Base-by-base conservation (phyloP, 306 rosid species). In the Geum urbanum region DNA sequence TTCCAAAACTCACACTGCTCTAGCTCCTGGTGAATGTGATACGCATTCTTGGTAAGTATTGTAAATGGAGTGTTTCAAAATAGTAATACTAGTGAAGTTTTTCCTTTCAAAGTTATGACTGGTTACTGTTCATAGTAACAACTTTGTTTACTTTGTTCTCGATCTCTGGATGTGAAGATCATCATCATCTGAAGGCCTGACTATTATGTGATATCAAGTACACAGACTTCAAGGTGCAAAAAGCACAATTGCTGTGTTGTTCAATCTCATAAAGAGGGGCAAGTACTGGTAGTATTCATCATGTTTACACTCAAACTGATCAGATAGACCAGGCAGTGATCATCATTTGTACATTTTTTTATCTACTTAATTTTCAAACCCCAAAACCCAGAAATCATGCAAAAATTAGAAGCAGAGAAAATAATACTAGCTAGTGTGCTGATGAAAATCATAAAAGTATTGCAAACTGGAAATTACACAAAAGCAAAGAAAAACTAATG, bases 201-300 rank as follows among this genome's bases (percentile, higher is more conserved):
- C 72, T 40, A 47, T 40, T 63, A 78, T 61, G 67, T 52, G 58
- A 67, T 50, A 58, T 61, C 6, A 4, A 35, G 58, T 10, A 63
- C 78, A 47, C 83, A 80, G 70, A 66, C 63, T 71, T 76, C 71
- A 78, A 73, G 65, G 73, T 48, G 66, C 70, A 70, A 75, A 83
- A 69, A 46, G 66, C 60, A 72, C 63, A 51, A 76, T 64, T 67
- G 18, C 39, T 69, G 81, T 63, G 73, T 77, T 1, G 81, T 81
- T 77, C 81, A 81, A 77, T 77, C 85, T 43, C 79, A 46, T 70
- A 76, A 22, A 62, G 63, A 60, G 22, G 61, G 54, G 35, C 37
- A 1, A 32, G 4, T 27, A 53, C 50, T 67, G 73, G 39, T 14
- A 19, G 54, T 44, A 32, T 56, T 41, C 63, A 56, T 55, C 44